Evolutionary conservation across 371 early-diverging fungal genomes (phyloP), one percentile per base, ranked within the genome.

Genomic region (Saksenaea oblongispora): DNA sequence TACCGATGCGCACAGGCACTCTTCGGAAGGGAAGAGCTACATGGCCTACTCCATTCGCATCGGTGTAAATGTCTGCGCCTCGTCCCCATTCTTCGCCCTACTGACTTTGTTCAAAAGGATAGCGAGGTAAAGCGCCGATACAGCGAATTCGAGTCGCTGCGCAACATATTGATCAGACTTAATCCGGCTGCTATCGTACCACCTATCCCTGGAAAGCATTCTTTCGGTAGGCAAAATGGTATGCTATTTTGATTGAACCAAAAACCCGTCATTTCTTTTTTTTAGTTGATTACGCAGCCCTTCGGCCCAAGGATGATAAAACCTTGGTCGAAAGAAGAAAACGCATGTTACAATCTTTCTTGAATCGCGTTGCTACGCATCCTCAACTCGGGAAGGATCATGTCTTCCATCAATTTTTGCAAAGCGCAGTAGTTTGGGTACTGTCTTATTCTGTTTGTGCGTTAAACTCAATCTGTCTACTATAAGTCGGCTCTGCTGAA

Each of bases 191-290:
- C 86, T 37, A 85, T 94, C 34, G 86, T 95, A n/a, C 95, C 97
- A 13, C 94, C 95, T 24, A 93, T 96, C 58, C 97, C 97, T 13
- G 93, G 93, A 61, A 96, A 96, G 78, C 95, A 95, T 77, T 83
- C 91, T 26, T 70, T 96, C 27, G 79, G 86, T 80, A 83, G 77
- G 72, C 69, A 61, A 44, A 24, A 47, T 22, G 22, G 4, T 34
- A 22, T 17, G 4, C 35, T 10, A 1, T 53, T 56, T 37, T 37
- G 13, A 34, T 36, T 14, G 9, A 18, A 34, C 17, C 18, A 13
- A 35, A 13, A 56, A 41, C 11, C 39, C 27, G 14, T 31, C 22
- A 66, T 69, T 4, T 61, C 66, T 65, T 41, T 58, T 54, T 70
- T 31, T 22, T 22, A 86, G 88, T 87, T 28, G 89, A 87, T 56